A percentile compares a stretch with the other conserved stretches of the same genome.
Conservation (phyloP, 176 grass and related monocot species). For the Stipa capillata region DNA sequence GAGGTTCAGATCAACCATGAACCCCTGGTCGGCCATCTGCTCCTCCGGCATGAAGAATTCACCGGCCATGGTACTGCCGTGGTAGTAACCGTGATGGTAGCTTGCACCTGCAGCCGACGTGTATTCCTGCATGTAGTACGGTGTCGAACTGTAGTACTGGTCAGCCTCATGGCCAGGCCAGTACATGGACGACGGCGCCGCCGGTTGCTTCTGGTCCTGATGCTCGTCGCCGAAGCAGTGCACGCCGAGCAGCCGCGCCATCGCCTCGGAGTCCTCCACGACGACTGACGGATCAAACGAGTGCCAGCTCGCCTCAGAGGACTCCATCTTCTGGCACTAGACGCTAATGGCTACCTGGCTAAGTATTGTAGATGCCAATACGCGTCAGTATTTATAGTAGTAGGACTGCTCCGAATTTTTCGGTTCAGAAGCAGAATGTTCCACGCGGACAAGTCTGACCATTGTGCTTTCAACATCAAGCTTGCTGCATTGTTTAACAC, state of each 20-base stretch:
- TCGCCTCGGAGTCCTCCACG: constrained; percentile 67
- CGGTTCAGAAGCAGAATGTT: constrained; percentile 11
- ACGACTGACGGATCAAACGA: constrained; percentile 51
- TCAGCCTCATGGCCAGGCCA: constrained; percentile 53
- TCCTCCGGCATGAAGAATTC: constrained; percentile 41
- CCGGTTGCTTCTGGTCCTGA: background rate
- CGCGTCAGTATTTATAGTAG: constrained; percentile 22
- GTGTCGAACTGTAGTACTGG: constrained; percentile 32
- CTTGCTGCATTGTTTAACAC: constrained; percentile 14
- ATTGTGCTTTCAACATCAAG: constrained; percentile 26
- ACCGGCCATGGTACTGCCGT: constrained; percentile 15
- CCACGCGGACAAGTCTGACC: constrained; percentile 37
- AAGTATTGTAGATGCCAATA: background rate
- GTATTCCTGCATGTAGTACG: constrained; percentile 51
- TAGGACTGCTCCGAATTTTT: background rate
- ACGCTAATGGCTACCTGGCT: background rate
- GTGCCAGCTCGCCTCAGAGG: constrained; percentile 55
- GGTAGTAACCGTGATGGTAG: constrained; percentile 45
- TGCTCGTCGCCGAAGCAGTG: constrained; percentile 42
- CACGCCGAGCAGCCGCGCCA: constrained; percentile 60
- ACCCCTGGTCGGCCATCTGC: constrained; percentile 29
- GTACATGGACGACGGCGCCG: constrained; percentile 28
- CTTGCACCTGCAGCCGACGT: background rate
- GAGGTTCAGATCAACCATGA: constrained; percentile 46
- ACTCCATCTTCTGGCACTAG: constrained; percentile 14